Conservation (phyloP, 164 flowering plant genomes). For the Liriodendron chinense region DNA sequence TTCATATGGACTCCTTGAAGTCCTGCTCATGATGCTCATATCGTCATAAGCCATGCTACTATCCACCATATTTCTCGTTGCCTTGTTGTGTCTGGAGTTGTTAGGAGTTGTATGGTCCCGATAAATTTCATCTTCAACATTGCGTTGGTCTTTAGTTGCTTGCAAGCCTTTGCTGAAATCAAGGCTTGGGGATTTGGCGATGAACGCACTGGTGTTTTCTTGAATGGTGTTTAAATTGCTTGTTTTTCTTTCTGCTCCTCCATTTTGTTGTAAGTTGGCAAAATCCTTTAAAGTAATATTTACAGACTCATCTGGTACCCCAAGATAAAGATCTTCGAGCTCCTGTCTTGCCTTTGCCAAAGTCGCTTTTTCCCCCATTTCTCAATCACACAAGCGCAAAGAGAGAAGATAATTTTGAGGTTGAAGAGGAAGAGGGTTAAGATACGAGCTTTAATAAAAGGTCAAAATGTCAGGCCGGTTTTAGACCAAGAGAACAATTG, state of each 20-base stretch:
- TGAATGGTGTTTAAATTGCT: conserved; percentile 15
- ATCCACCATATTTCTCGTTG: conserved; percentile 19
- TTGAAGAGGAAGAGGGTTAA: not conserved
- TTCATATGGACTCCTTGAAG: conserved; percentile 10
- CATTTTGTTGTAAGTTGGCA: conserved; percentile 16
- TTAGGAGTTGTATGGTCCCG: not conserved
- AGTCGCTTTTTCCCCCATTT: conserved; percentile 9
- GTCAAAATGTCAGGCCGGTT: not conserved
- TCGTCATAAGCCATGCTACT: conserved; percentile 30
- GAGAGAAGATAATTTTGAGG: not conserved
- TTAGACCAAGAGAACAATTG: not conserved
- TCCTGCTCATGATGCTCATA: conserved; percentile 24
- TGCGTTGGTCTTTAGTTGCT: conserved; percentile 19
- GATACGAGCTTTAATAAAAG: not conserved
- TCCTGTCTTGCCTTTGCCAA: conserved; percentile 47
- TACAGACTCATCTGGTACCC: conserved; percentile 73
- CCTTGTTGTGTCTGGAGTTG: conserved; percentile 2
- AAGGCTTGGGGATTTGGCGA: conserved; percentile 31
- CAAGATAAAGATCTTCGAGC: conserved; percentile 64
- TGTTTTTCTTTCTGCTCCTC: conserved; percentile 14
- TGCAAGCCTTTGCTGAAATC: conserved; percentile 37
- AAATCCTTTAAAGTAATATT: conserved; percentile 63
- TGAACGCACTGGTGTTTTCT: conserved; percentile 8
- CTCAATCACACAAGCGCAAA: too few species aligned
- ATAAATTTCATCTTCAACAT: not conserved